Base-by-base conservation (phyloP, 2,329 filamentous ascomycete species). In the Pyrenochaeta sp. region DNA sequence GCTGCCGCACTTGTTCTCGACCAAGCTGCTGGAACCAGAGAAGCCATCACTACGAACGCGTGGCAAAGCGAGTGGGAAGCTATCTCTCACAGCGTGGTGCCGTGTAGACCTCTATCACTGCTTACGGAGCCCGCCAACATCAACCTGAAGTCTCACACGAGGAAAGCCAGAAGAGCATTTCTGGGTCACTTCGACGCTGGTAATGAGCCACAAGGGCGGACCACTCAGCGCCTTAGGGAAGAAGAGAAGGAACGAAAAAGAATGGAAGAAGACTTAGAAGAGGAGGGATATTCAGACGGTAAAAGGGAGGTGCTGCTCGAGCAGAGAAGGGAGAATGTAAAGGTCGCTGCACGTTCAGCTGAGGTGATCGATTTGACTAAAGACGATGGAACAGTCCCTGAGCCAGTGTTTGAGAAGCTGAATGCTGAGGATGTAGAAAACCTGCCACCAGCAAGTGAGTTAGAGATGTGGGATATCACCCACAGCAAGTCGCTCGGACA, bases 41-140 rank as follows among this genome's bases (percentile, higher is more conserved):
- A 53, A 9, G 32, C 32, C 22, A 22, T 25, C 24, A 45, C 42
- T 30, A 50, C 54, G 15, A 57, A 43, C 22, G 39, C 19, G 19
- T 59, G 56, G 56, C 39, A 45, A 27, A 24, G 49, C 7, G 59
- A 62, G 39, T 62, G 59, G 59, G 32, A 56, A 10, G 37, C 28
- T 15, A 42, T 45, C 13, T 47, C 59, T 3, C 43, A 43, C 12
- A 13, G 30, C n/a, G 50, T 59, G 15, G 50, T 50, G 4, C 43
- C 53, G 6, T 49, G 22, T 15, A 25, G 25, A 2, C 53, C 56
- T 7, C 36, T 59, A 15, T 34, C 10, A 9, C 27, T 59, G 15
- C 56, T 62, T 40, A 53, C 30, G 8, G 25, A 56, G 39, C 53
- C 53, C 7, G 50, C 47, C 10, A 34, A 45, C 5, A 51, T 62